Base-by-base conservation (phyloP, 108 stramenopile species). In the Cyclostephanos tholiformis region DNA sequence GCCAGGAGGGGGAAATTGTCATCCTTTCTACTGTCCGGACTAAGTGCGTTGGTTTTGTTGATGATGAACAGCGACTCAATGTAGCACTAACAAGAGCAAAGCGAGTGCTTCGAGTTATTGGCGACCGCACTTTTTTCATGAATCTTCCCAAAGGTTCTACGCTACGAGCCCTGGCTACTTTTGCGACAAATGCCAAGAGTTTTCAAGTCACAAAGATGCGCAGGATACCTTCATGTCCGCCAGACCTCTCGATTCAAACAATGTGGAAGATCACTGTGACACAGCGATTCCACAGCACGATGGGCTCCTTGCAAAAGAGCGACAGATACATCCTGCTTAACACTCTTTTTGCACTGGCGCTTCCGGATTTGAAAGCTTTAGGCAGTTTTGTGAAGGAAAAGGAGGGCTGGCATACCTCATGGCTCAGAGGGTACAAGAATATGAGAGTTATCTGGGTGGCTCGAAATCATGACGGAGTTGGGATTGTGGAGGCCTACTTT, bases 41-140 rank as follows among this genome's bases (percentile, higher is more conserved):
- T 0, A 78, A 81, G 57, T 19, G 79, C 36, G 56, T 92, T 32
- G 92, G 94, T 10, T 95, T 95, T 55, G 50, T 90, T 19, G 74
- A 87, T 9, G 90, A 95, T 46, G 32, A 62, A 19, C 79, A 89
- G 19, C 86, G 94, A 12, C 63, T 95, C 35, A 89, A 88, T 78
- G 94, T 95, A 13, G 94, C 91, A 11, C 63, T 95, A 48, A 95
- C 94, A 20, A 69, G 94, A 12, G 90, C 94, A 4, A 86, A 76
- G 60, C 77, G 75, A 36, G 84, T 79, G 4, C 71, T 94, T 20
- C 72, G 88, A n/a, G 6, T 87, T n/a, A 52, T 69, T 55, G 86
- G 86, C 30, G 80, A 86, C 51, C 1, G n/a, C 5, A 14, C 13
- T 23, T 55, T 55, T 32, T 69, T 58, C 53, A 14, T 14, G 36